A percentile compares a stretch with the other conserved stretches of the same genome.
Evolutionary conservation across 116 monocot species (phyloP).

Genomic region (Zostera marina): DNA sequence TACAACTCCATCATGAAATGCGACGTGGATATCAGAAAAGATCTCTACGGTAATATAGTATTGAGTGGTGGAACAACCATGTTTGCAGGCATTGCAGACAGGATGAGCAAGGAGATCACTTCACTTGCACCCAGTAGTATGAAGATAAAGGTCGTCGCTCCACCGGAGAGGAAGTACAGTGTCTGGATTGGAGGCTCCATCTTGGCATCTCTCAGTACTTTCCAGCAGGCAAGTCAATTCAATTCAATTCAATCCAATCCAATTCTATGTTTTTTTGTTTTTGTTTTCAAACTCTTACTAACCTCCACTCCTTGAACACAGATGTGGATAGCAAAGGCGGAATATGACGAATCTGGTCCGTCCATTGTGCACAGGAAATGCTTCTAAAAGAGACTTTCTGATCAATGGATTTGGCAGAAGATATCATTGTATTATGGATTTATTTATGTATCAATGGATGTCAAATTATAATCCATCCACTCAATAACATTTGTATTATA

Average conservation of each 20-base stretch:
- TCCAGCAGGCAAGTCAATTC: conserved; percentile 12
- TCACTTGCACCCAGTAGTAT: conserved; percentile 28
- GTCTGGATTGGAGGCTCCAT: conserved; percentile 31
- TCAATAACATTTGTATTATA: too few relatives aligned
- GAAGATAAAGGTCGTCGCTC: conserved; percentile 30
- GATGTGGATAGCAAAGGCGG: conserved; percentile 28
- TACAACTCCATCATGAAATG: conserved; percentile 35
- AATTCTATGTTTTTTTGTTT: too few relatives aligned
- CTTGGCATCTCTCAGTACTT: conserved; percentile 24
- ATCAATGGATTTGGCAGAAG: too few relatives aligned
- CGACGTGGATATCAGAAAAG: conserved; percentile 26
- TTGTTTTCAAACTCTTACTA: neutral
- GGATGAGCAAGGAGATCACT: conserved; percentile 31
- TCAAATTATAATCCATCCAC: neutral
- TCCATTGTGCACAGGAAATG: conserved; percentile 28
- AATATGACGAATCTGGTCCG: conserved; percentile 24
- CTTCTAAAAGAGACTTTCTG: conserved; percentile 15
- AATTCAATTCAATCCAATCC: too few relatives aligned
- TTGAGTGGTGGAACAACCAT: conserved; percentile 25
- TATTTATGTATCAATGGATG: neutral
- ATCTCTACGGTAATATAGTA: conserved; percentile 25
- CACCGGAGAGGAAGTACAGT: conserved; percentile 32
- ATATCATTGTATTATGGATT: too few relatives aligned
- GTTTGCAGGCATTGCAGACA: conserved; percentile 25
- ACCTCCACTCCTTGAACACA: conserved; percentile 1